Percentiles rank a stretch among this genome's conserved stretches.
phyloP scores from a whole-genome alignment of 2,329 filamentous ascomycete genomes.

The Cladosporium colombiae region DNA sequence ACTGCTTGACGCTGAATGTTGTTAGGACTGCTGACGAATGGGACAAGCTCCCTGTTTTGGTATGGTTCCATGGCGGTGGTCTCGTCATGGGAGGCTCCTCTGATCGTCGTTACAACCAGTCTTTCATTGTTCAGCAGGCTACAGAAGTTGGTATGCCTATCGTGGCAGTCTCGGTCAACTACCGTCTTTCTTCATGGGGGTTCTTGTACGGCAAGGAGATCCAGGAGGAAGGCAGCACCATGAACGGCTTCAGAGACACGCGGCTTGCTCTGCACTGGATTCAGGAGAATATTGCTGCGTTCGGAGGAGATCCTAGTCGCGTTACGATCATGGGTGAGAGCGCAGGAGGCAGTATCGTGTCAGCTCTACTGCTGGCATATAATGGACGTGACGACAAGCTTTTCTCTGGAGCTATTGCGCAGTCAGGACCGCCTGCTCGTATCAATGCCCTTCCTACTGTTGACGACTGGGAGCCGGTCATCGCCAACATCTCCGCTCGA shows the following conservation, averaged over 20 bases:
- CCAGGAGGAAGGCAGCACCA: conserved; percentile 13
- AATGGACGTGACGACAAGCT: conserved; percentile 56
- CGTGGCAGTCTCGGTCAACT: conserved; percentile 60
- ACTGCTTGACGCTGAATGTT: conserved; percentile 32
- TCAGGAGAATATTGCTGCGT: conserved; percentile 44
- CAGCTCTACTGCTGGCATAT: conserved; percentile 55
- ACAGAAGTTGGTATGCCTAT: conserved; percentile 40
- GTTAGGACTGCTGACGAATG: conserved; percentile 22
- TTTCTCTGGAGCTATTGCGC: conserved; percentile 55
- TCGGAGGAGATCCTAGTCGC: conserved; percentile 74
- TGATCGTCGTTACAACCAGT: conserved; percentile 33
- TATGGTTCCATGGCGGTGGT: conserved; percentile 34
- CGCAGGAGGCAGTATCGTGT: conserved; percentile 47
- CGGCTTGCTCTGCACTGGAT: conserved; percentile 40
- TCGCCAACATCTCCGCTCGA: conserved; percentile 31
- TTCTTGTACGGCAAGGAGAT: conserved; percentile 42
- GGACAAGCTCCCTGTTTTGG: conserved; percentile 26
- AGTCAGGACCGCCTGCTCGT: conserved; percentile 48
- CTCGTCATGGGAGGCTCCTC: conserved; percentile 26
- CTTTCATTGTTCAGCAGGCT: conserved; percentile 34
- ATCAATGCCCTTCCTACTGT: conserved; percentile 23
- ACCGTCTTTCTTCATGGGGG: conserved; percentile 50
- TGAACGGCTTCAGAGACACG: conserved; percentile 25
- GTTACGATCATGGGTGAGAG: conserved; percentile 79
- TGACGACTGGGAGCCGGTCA: conserved; percentile 29